Evolutionary conservation across 164 flowering plant genomes (phyloP).

Genomic region (Nymphaea colorata): DNA sequence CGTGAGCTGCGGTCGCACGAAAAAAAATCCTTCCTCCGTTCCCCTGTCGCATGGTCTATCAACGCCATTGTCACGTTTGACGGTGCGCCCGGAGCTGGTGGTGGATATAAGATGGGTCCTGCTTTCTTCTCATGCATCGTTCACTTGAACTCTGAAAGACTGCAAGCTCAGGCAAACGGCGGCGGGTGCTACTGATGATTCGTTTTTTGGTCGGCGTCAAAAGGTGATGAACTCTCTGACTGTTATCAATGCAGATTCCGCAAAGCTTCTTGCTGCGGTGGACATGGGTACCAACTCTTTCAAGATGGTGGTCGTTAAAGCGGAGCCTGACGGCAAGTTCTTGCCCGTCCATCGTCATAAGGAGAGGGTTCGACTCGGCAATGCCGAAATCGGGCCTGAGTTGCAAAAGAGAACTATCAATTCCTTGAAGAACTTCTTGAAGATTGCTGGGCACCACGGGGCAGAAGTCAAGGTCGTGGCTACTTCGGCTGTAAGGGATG

Average conservation of each 20-base stretch:
- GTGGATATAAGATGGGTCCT: no score
- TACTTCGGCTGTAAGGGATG: slow-evolving; percentile 53
- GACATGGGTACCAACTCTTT: slow-evolving; percentile 85
- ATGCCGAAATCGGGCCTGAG: slow-evolving; percentile 15
- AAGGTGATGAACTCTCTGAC: slow-evolving; percentile 3
- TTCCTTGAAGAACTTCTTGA: slow-evolving; percentile 29
- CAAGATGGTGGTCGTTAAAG: slow-evolving; percentile 42
- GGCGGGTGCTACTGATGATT: no score
- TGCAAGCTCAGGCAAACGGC: no score
- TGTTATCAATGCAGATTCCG: slow-evolving; percentile 6
- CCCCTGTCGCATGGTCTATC: no score
- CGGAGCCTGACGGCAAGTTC: slow-evolving; percentile 41
- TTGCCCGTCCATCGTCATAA: slow-evolving; percentile 35
- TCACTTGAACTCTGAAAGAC: no score
- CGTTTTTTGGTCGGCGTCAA: background rate
- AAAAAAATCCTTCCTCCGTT: no score
- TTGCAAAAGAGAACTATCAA: slow-evolving; percentile 29
- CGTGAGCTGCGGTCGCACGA: no score
- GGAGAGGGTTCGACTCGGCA: slow-evolving; percentile 39
- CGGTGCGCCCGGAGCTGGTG: no score
- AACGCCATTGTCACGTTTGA: no score
- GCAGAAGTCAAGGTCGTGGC: slow-evolving; percentile 33
- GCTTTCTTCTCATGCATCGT: no score
- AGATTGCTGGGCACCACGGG: slow-evolving; percentile 14
- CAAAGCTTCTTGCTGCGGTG: slow-evolving; percentile 41